Evolutionary conservation across 768 basidiomycete species (phyloP).

Genomic region (Amanita brunnescens): DNA sequence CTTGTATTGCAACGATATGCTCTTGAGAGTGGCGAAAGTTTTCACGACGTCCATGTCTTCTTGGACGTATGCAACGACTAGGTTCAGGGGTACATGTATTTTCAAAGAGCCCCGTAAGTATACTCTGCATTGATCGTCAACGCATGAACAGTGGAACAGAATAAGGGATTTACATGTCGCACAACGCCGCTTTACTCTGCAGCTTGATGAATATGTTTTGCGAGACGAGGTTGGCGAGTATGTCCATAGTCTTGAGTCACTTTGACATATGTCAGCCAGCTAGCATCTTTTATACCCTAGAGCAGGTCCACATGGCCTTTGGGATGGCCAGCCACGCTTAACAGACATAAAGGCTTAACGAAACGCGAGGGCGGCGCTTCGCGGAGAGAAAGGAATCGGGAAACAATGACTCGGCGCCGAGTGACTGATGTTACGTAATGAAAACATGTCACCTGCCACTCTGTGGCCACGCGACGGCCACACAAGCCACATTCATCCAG

Average conservation of each 20-base stretch:
- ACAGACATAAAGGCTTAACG: background rate
- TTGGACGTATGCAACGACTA: background rate
- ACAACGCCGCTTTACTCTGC: background rate
- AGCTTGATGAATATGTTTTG: background rate
- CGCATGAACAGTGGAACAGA: background rate
- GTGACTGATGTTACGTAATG: background rate
- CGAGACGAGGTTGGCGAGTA: background rate
- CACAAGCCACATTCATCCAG: background rate
- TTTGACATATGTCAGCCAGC: background rate
- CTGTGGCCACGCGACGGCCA: background rate
- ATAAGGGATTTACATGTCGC: background rate
- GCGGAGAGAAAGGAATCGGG: no score
- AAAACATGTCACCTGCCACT: background rate
- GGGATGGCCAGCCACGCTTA: background rate
- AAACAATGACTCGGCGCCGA: no score
- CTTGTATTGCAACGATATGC: constrained; percentile 1
- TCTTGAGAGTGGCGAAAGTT: background rate
- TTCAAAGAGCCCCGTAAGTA: background rate
- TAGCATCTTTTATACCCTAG: background rate
- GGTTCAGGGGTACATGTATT: constrained; percentile 1
- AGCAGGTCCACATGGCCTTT: no score
- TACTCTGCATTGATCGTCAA: background rate
- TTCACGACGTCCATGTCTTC: background rate
- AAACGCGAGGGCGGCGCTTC: no score
- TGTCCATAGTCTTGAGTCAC: background rate